These are phyloP conservation scores for Hyparrhenia diplandra DNA, from an alignment of 176 grass and related monocot species.

Conservation along the genomic window DNA sequence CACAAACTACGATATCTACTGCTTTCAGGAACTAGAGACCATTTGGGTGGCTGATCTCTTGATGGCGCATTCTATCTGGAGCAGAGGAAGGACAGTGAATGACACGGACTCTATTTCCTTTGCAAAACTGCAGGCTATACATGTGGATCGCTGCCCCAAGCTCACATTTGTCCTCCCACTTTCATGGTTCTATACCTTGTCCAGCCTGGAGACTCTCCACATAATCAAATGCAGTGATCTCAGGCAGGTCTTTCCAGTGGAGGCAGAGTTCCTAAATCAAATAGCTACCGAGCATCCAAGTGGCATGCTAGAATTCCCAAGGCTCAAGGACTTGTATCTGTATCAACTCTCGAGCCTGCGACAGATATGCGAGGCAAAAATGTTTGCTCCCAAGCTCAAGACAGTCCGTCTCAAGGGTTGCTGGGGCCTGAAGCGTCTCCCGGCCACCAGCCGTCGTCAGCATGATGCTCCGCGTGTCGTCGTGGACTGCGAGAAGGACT, in stretches of 20 bases:
- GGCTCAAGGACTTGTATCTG: slow-evolving; percentile 8
- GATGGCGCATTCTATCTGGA: not conserved
- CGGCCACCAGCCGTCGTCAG: not conserved
- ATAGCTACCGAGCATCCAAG: not conserved
- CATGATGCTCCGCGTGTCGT: rapidly evolving
- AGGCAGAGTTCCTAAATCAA: not conserved
- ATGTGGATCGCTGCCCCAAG: not conserved
- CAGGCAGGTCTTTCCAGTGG: not conserved
- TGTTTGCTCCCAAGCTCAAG: not conserved
- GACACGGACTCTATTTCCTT: not conserved
- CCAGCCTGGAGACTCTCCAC: not conserved
- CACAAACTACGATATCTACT: too few relatives aligned
- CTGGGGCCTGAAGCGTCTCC: not conserved
- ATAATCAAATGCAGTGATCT: not conserved
- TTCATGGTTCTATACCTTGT: not conserved
- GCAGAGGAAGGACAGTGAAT: not conserved
- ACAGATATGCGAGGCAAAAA: not conserved
- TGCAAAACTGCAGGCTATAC: not conserved
- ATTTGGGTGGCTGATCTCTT: not conserved
- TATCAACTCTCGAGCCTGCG: not conserved
- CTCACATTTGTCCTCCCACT: not conserved
- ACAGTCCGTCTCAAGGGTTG: not conserved
- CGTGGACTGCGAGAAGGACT: not conserved
- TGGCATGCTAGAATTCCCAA: not conserved
- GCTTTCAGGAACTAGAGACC: not conserved